These are phyloP conservation scores for Trifolium pratense DNA, from an alignment of 306 rosid species.

Conservation along the genomic window DNA sequence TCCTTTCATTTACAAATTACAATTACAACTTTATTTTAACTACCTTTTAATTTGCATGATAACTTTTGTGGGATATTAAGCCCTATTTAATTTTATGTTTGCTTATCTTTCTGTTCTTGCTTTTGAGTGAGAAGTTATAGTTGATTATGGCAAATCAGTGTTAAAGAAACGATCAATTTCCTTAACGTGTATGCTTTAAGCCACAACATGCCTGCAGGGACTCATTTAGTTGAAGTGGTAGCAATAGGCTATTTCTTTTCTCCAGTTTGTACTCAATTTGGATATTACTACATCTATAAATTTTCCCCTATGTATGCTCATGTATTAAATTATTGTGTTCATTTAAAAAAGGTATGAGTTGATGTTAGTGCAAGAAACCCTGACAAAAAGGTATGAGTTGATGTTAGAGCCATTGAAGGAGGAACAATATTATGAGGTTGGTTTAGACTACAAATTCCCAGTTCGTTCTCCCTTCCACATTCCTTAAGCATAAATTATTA, in stretches of 20 bases:
- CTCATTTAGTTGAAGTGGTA: slow-evolving; percentile 93
- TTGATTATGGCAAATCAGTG: slow-evolving; percentile 32
- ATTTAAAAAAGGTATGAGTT: slow-evolving; percentile 74
- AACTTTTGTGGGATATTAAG: slow-evolving; percentile 21
- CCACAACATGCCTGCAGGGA: slow-evolving; percentile 92
- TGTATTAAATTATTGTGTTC: slow-evolving; percentile 20
- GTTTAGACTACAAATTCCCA: slow-evolving; percentile 21
- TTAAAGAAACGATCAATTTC: slow-evolving; percentile 37
- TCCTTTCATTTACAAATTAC: slow-evolving; percentile 59
- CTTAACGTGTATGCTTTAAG: slow-evolving; percentile 69
- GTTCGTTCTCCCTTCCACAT: not conserved
- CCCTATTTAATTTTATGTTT: slow-evolving; percentile 10
- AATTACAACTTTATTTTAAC: not conserved
- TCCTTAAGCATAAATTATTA: slow-evolving; percentile 32
- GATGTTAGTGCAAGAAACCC: slow-evolving; percentile 97
- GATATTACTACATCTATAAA: slow-evolving; percentile 15
- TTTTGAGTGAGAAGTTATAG: slow-evolving; percentile 13
- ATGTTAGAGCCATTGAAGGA: slow-evolving; percentile 88
- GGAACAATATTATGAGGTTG: slow-evolving; percentile 93
- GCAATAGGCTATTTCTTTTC: slow-evolving; percentile 90
- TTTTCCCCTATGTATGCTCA: slow-evolving; percentile 10
- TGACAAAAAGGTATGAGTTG: slow-evolving; percentile 87
- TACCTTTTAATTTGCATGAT: slow-evolving; percentile 29
- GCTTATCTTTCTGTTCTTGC: slow-evolving; percentile 6
- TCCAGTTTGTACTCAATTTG: slow-evolving; percentile 62